Base-by-base conservation (phyloP, 768 basidiomycete genomes). In the Rossbeevera mucosa region DNA sequence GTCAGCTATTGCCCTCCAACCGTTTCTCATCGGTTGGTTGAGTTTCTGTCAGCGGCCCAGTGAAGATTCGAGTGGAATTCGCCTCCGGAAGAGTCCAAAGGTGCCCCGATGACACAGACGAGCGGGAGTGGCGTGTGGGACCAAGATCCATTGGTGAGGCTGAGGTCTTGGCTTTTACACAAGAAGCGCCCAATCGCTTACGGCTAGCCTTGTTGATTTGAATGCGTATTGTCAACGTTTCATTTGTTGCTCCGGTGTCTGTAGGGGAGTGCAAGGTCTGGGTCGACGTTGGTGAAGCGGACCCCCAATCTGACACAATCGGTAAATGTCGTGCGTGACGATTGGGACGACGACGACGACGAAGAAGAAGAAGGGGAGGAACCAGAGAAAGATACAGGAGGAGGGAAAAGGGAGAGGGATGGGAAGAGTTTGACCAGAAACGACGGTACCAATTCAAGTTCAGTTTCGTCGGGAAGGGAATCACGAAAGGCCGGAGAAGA, bases 271-370 rank as follows among this genome's bases (percentile, higher is more conserved):
- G 53, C 44, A 31, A 52, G 47, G 9, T 9, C 40, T 20, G 51
- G 45, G 7, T 44, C 52, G 38, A 33, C 43, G 36, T 30, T 52
- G 25, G 31, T 40, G 47, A 51, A 24, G 36, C 41, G 28, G 47
- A 40, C 54, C 6, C 12, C 50, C 28, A 54, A 22, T 5, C 14
- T 38, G 47, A 57, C 49, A 36, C 33, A 29, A 43, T 25, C 8
- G 2, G 11, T 21, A 22, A 58, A 25, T 42, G 45, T 25, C 25
- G 69, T 76, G 20, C 68, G 66, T 14, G 80, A 83, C 55, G 80
- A 81, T 59, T 85, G 84, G 84, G 84, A 86, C 49, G 69, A 74
- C 8, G 76, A 78, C 2, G 77, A 78, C 0, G 80, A 77, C 1
- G 74, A 75, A 0, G 62, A 62, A 0, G 20, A 11, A 0, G 62